Conservation (phyloP, 2,329 filamentous ascomycete genomes). For the Monilinia polystroma region DNA sequence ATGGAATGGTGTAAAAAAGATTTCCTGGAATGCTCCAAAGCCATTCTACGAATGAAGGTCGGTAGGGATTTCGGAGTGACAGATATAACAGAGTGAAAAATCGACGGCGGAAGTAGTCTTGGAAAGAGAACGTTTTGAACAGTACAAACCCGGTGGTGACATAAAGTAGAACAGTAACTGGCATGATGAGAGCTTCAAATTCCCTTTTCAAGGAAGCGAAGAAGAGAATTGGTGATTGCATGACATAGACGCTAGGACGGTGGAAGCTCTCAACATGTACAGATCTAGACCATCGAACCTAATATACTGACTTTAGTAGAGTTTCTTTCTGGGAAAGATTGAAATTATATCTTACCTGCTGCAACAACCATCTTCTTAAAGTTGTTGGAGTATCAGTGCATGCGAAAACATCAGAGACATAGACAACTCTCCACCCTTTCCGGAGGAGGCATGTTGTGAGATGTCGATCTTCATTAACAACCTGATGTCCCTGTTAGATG, state of each 20-base stretch:
- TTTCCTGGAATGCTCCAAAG: neutral
- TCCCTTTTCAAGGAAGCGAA: neutral
- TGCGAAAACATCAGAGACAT: neutral
- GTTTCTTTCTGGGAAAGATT: neutral
- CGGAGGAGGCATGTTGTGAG: neutral
- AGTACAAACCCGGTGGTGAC: neutral
- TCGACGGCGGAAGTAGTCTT: neutral
- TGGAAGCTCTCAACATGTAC: neutral
- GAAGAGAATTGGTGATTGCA: neutral
- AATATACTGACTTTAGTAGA: neutral
- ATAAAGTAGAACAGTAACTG: neutral
- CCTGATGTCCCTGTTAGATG: neutral
- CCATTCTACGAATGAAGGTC: neutral
- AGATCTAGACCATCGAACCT: neutral
- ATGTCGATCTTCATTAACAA: constrained; percentile 1
- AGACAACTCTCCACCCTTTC: neutral
- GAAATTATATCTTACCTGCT: neutral
- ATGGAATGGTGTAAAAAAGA: neutral
- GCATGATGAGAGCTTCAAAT: neutral
- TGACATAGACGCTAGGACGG: neutral
- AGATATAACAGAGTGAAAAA: neutral
- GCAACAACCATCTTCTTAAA: neutral
- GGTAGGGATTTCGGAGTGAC: neutral
- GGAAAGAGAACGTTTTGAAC: neutral
- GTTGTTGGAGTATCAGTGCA: neutral